Evolutionary conservation across 1,284 basidiomycete genomes (phyloP).

Genomic region (Trichosporon sp.): DNA sequence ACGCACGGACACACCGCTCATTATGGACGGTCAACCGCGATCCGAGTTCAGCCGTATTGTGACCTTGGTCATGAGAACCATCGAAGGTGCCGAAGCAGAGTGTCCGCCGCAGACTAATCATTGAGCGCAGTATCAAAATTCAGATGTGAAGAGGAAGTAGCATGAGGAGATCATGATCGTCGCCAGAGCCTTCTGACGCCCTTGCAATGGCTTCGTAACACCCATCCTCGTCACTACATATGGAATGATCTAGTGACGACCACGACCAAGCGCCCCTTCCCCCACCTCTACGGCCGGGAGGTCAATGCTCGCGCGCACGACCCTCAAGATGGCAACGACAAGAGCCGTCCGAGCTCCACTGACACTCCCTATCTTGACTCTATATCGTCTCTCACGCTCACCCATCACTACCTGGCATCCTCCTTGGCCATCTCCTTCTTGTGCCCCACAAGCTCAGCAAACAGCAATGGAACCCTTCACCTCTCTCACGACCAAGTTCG

Average conservation of each 20-base stretch:
- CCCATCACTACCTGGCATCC: neutral
- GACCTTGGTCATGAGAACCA: no score
- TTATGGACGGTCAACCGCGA: no score
- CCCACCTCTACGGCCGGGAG: neutral
- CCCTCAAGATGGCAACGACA: neutral
- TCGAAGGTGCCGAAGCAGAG: no score
- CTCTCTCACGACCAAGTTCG: neutral
- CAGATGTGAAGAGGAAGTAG: neutral
- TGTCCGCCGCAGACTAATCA: no score
- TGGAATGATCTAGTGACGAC: neutral
- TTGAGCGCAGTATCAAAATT: no score
- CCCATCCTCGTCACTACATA: neutral
- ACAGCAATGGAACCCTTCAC: neutral
- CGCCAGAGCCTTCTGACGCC: neutral
- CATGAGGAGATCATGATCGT: neutral
- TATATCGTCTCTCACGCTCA: neutral
- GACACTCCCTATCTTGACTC: neutral
- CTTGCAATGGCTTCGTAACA: neutral
- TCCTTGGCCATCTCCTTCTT: neutral
- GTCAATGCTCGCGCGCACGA: neutral
- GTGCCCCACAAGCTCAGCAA: neutral
- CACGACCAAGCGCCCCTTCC: neutral
- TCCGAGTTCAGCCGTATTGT: no score
- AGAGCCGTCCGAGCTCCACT: neutral
- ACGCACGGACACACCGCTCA: no score